Percentiles rank a stretch among this genome's conserved stretches.
Evolutionary conservation across 2,329 filamentous ascomycete species (phyloP).

Genomic region (Apiospora arundinis): DNA sequence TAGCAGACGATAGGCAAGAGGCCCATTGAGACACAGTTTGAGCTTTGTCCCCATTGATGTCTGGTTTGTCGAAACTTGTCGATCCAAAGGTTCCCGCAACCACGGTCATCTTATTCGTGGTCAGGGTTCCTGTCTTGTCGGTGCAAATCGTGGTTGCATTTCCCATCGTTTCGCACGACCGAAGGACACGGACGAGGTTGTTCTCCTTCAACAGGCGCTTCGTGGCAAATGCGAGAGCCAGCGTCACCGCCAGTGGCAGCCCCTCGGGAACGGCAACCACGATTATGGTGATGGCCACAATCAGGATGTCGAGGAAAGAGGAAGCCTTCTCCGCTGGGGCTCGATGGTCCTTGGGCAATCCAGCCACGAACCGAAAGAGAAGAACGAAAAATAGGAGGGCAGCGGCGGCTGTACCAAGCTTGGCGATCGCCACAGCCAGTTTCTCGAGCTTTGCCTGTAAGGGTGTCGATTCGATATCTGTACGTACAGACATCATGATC

Average conservation of each 20-base stretch:
- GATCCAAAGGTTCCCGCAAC: constrained; percentile 72
- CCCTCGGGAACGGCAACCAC: constrained; percentile 75
- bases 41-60: too few relatives aligned
- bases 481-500: constrained; percentile 61
- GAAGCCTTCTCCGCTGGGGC: constrained; percentile 64
- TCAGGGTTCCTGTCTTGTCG: constrained; percentile 78
- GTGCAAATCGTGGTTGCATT: constrained; percentile 80
- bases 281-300: constrained; percentile 69
- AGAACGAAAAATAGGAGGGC: constrained; percentile 79
- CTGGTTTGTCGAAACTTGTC: constrained; percentile 38
- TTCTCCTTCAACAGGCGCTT: constrained; percentile 73
- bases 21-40: constrained; percentile 41
- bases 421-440: constrained; percentile 58
- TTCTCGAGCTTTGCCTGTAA: constrained; percentile 59
- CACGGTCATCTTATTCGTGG: constrained; percentile 78
- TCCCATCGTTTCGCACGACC: constrained; percentile 75
- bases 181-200: constrained; percentile 71
- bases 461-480: constrained; percentile 58
- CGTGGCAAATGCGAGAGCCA: constrained; percentile 71
- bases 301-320: constrained; percentile 67
- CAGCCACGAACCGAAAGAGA: constrained; percentile 77
- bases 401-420: constrained; percentile 68
- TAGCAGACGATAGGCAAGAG: constrained; percentile 33
- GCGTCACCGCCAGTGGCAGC: constrained; percentile 69
- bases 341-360: constrained; percentile 57